Evolutionary conservation across 2,329 filamentous ascomycete species (phyloP).

Genomic region (Fusarium dimerum): DNA sequence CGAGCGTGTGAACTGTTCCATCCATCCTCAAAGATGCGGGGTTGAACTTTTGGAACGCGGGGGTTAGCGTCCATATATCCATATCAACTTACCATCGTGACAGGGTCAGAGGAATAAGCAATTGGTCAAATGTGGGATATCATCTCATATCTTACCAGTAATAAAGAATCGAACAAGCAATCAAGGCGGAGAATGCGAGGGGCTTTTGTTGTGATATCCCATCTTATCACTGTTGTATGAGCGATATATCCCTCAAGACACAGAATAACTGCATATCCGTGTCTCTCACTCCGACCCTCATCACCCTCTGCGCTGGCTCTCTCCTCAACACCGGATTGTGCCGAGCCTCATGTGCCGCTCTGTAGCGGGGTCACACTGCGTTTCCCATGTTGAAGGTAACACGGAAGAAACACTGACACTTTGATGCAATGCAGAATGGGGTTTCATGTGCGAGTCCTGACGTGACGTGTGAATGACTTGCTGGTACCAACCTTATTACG

Average conservation of each 20-base stretch:
- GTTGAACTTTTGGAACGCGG: constrained; percentile 28
- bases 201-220: constrained; percentile 6
- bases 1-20: no score
- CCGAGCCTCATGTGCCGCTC: constrained; percentile 11
- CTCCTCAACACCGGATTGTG: constrained; percentile 16
- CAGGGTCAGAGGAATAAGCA: not conserved
- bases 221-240: constrained; percentile 10
- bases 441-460: no score
- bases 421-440: constrained; percentile 17
- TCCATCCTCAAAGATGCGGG: constrained; percentile 23
- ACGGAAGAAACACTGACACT: constrained; percentile 24
- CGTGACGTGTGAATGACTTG: not conserved
- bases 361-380: constrained; percentile 13
- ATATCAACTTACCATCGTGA: constrained; percentile 17
- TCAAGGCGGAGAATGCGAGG: not conserved
- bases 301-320: not conserved
- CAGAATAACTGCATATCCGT: not conserved
- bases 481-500: not conserved
- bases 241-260: constrained; percentile 11
- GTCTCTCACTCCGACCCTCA: no score
- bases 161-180: constrained; percentile 5
- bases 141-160: not conserved
- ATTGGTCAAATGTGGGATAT: not conserved
- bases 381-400: constrained; percentile 3
- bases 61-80: constrained; percentile 27